Base-by-base conservation (phyloP, 495 filamentous ascomycete genomes). In the Parathielavia hyrcaniae region DNA sequence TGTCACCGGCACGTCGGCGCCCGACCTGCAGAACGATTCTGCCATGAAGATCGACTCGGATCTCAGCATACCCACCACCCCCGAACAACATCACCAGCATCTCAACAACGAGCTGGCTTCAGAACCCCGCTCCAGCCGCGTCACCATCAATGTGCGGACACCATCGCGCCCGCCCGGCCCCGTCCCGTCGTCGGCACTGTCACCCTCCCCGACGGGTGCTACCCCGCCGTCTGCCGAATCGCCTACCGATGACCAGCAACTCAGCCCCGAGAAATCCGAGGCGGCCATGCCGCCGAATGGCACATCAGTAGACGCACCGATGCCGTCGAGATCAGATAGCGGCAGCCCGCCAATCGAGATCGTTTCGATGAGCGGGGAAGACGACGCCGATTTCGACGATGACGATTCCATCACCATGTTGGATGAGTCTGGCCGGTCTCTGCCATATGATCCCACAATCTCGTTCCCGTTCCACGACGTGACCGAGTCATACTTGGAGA, bases 121-220 rank as follows among this genome's bases (percentile, higher is more conserved):
- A 14, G 72, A 64, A 9, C 70, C 71, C 16, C 71, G 69, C 40
- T 77, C 76, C 14, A 80, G 76, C 65, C 71, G 71, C 61, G 77
- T 81, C 53, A 81, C 79, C 17, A 75, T 81, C 44, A 81, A 83
- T 55, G 67, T 81, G 19, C 73, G 79, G 52, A 80, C 67, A 22
- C 57, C 73, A 60, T 58, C 71, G 55, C 67, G 65, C 44, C 51
- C 61, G 8, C 64, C 71, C 32, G 75, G 74, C 20, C 61, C 66
- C 16, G 73, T 70, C 30, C 69, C 73, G 3, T 72, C 76, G n/a
- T 80, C 75, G 4, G 73, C 78, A 5, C 53, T 74, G 14, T 79
- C 78, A 34, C 77, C 75, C 13, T 69, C 73, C 8, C 69, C 69
- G 20, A 60, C 61, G 41, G 64, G 63, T 46, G 50, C 69, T 54